These are phyloP conservation scores for Solanum bulbocastanum DNA, from an alignment of 257 asterid genomes.

Conservation along the genomic window DNA sequence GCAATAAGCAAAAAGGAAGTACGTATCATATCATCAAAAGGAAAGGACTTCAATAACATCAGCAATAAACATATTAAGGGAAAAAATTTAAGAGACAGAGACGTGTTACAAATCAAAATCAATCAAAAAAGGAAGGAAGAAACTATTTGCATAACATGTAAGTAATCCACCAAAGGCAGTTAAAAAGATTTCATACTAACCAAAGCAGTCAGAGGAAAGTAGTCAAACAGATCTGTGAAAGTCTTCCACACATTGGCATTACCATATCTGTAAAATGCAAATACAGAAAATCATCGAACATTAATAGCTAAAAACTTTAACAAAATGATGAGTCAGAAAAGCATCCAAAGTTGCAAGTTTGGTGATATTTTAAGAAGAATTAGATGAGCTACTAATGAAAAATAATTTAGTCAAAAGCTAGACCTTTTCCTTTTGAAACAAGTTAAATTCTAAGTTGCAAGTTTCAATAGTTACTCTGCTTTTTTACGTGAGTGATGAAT, in stretches of 20 bases:
- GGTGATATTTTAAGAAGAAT: neutral
- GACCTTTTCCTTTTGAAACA: neutral
- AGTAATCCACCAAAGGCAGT: neutral
- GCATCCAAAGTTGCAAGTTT: neutral
- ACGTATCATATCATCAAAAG: neutral
- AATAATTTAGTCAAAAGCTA: neutral
- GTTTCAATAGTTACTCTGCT: neutral
- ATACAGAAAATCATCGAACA: neutral
- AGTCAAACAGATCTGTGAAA: constrained; percentile 21
- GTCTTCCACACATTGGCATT: constrained; percentile 23
- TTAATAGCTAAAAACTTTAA: neutral
- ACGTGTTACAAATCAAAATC: neutral
- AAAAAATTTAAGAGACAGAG: neutral
- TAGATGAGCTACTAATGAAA: neutral
- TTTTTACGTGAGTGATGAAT: neutral
- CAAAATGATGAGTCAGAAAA: neutral
- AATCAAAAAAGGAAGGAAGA: neutral
- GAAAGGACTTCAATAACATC: neutral
- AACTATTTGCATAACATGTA: neutral
- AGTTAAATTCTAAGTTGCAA: neutral
- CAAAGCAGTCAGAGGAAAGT: constrained; percentile 21
- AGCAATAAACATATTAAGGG: neutral
- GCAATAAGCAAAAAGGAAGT: neutral
- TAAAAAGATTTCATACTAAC: constrained; percentile 3
- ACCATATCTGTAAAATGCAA: constrained; percentile 10